A percentile compares a stretch with the other conserved stretches of the same genome.
These are phyloP conservation scores for Teratosphaeria zuluensis DNA, from an alignment of 2,329 filamentous ascomycete species.

Conservation along the genomic window DNA sequence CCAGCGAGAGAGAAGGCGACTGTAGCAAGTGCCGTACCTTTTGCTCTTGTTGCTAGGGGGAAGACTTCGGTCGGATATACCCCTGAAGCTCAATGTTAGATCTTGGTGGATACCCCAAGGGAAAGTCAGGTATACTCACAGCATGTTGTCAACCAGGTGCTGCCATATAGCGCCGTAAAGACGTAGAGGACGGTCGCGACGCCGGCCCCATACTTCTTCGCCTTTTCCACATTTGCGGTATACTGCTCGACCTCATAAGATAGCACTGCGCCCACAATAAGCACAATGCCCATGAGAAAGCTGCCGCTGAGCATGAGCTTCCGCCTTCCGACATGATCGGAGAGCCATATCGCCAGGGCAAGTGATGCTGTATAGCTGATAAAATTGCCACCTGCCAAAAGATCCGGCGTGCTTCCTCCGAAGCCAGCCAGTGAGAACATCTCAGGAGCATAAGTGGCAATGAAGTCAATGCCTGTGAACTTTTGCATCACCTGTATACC, in stretches of 20 bases:
- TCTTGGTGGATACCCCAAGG: too few relatives aligned
- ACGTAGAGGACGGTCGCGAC: constrained; percentile 1
- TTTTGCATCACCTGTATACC: constrained; percentile 2
- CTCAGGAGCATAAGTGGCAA: constrained; percentile 1
- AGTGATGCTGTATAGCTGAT: constrained; percentile 1
- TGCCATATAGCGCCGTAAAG: not conserved
- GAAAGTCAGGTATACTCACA: not conserved
- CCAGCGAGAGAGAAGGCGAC: constrained; percentile 1
- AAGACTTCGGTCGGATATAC: not conserved
- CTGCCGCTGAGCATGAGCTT: constrained; percentile 1
- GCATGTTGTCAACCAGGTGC: constrained; percentile 1
- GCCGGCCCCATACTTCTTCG: not conserved
- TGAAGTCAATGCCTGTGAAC: constrained; percentile 1
- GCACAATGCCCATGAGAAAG: not conserved
- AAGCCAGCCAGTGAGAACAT: constrained; percentile 1
- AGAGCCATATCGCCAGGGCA: not conserved
- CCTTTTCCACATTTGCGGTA: not conserved
- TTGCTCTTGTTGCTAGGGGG: not conserved
- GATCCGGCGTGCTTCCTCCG: not conserved
- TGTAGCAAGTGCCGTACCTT: constrained; percentile 1
- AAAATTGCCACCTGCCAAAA: not conserved
- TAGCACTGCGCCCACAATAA: constrained; percentile 1
- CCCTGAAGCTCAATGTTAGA: not conserved
- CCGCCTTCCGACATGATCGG: not conserved
- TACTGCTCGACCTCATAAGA: not conserved